Evolutionary conservation across 352 stramenopile species (phyloP).

Genomic region (Nothophytophthora sp.): DNA sequence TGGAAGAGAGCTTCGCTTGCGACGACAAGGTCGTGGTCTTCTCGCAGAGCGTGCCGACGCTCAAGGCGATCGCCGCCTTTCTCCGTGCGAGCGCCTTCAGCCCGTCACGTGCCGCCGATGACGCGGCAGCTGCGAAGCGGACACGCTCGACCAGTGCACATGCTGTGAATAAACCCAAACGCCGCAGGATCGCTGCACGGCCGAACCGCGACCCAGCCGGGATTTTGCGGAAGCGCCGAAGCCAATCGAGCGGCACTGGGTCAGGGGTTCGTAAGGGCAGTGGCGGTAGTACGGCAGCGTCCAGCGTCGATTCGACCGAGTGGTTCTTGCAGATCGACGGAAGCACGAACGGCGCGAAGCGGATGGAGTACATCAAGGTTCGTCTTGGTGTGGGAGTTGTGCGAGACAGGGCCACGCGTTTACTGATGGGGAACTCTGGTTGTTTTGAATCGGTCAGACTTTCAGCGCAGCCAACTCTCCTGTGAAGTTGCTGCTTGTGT

Average conservation of each 20-base stretch:
- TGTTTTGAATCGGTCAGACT: no score
- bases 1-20: conserved; percentile 69
- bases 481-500: conserved; percentile 78
- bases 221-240: conserved; percentile 53
- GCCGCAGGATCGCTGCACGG: conserved; percentile 25
- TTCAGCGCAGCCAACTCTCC: conserved; percentile 59
- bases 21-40: conserved; percentile 90
- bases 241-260: conserved; percentile 7
- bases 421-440: no score
- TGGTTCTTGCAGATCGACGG: conserved; percentile 87
- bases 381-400: not conserved
- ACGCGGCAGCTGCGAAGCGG: conserved; percentile 17
- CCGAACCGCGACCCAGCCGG: conserved; percentile 58
- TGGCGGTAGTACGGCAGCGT: not conserved
- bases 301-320: conserved; percentile 24
- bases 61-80: conserved; percentile 81
- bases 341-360: conserved; percentile 69
- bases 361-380: conserved; percentile 87
- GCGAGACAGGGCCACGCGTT: no score
- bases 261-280: conserved; percentile 2
- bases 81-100: conserved; percentile 59
- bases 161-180: conserved; percentile 27
- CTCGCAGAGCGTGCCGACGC: conserved; percentile 84
- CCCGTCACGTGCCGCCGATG: conserved; percentile 27
- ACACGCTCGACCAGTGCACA: conserved; percentile 14